Evolutionary conservation across 441 rosid species (phyloP).

Genomic region (Erodium texanum): DNA sequence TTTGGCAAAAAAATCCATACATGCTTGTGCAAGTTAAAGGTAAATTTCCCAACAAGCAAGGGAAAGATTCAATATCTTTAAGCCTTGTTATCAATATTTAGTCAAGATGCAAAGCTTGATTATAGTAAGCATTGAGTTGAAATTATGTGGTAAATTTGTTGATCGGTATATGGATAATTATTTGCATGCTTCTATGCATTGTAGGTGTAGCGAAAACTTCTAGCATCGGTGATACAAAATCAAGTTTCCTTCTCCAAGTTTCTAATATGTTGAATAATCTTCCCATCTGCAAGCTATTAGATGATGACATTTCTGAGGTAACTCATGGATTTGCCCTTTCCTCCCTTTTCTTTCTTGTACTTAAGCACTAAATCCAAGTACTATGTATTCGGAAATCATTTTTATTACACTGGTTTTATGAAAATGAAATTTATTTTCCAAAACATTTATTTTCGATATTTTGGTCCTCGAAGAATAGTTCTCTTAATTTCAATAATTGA

Average conservation of each 20-base stretch:
- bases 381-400: not conserved
- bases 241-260: conserved; percentile 33
- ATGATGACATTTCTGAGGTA: conserved; percentile 33
- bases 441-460: not conserved
- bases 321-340: not conserved
- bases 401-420: not conserved
- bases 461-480: not conserved
- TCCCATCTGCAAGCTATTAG: conserved; percentile 30
- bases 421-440: not conserved
- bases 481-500: not conserved
- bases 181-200: not conserved
- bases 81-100: not conserved
- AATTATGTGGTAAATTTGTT: too few relatives aligned
- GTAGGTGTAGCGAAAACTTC: conserved; percentile 35
- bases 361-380: not conserved
- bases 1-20: conserved; percentile 31
- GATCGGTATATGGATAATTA: not conserved
- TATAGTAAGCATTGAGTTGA: not conserved
- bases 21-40: conserved; percentile 45
- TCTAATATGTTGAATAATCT: conserved; percentile 28
- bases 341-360: not conserved
- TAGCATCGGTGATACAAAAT: conserved; percentile 14
- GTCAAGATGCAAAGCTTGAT: not conserved
- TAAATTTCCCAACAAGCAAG: conserved; percentile 16
- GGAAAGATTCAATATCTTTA: not conserved